Base-by-base conservation (phyloP, 192 early-diverging fungal genomes). In the Linnemannia elongata region DNA sequence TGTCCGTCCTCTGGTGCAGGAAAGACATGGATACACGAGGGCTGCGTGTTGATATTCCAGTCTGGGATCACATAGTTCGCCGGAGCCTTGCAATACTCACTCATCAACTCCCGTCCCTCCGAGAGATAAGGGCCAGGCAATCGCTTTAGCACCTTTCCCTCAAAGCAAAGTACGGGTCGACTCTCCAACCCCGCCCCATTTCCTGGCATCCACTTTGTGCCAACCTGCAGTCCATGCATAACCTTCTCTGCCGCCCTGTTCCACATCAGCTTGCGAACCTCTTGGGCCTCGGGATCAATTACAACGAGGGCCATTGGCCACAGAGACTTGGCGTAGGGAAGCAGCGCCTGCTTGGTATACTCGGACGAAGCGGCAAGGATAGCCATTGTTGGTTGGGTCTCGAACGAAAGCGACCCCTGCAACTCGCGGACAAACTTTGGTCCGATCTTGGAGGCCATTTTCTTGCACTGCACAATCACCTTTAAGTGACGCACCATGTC, bases 401-500 rank as follows among this genome's bases (percentile, higher is more conserved):
- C 84, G 55, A 77, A 86, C 47, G 84, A 86, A 0, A 86, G 74
- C 2, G 79, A 77, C 0, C 84, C 84, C 36, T 86, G 84, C 13
- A 86, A 71, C 69, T 86, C 84, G 18, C 84, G 78, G 35, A 86
- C 84, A 66, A 44, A 77, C 20, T 86, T 86, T 3, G 84, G 79
- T n/a, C 84, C 84, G 12, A 86, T 69, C 70, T 81, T 86, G 54
- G 74, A 36, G 33, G 30, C 24, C 57, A 72, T 69, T 63, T 3
- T 77, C 55, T 86, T 86, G 84, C 84, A 86, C 49, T 86, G 84
- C n/a, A 86, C 84, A 54, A 86, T 86, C 35, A 86, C 84, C 63
- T 86, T 86, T 13, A 86, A 72, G 38, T 86, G 84, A 0, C 84
- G 84, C 9, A 86, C 84, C 36, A 69, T 49, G 20, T 86, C 84